Evolutionary conservation across 768 basidiomycete species (phyloP).

Genomic region (Rhizopogon rudus): DNA sequence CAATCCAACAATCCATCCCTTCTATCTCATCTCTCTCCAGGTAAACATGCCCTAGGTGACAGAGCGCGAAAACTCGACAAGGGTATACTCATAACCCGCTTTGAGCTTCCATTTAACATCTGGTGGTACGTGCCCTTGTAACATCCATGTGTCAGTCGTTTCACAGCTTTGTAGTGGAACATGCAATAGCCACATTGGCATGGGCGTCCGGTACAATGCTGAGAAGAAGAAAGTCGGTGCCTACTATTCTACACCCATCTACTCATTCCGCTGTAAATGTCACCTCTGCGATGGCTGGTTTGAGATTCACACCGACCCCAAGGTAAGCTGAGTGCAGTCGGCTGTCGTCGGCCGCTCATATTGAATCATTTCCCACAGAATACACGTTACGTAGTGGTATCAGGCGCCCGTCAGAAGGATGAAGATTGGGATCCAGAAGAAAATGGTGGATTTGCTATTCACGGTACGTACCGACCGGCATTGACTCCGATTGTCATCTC

Average conservation of each 20-base stretch:
- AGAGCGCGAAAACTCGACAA: constrained; percentile 94
- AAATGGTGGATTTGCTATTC: constrained; percentile 87
- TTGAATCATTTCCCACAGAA: constrained; percentile 48
- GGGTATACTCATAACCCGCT: constrained; percentile 92
- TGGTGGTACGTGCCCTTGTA: constrained; percentile 67
- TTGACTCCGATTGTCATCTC: not conserved
- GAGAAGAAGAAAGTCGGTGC: constrained; percentile 96
- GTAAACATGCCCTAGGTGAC: constrained; percentile 92
- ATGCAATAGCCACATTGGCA: constrained; percentile 96
- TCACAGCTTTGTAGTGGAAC: constrained; percentile 53
- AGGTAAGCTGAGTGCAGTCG: constrained; percentile 44
- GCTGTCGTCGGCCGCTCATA: not conserved
- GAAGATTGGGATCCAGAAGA: constrained; percentile 98
- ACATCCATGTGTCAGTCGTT: not conserved
- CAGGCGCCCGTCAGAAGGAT: constrained; percentile 91
- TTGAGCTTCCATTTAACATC: constrained; percentile 94
- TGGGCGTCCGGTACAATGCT: constrained; percentile 99
- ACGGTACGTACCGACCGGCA: constrained; percentile 46
- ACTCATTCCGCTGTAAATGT: constrained; percentile 95
- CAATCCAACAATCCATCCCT: not conserved
- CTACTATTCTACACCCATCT: constrained; percentile 95
- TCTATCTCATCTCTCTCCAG: constrained; percentile 31
- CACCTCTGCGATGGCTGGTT: constrained; percentile 97
- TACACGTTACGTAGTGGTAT: constrained; percentile 87
- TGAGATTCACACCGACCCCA: constrained; percentile 95